phyloP scores from a whole-genome alignment of 352 stramenopile genomes.

The Achlya hypogyna region DNA sequence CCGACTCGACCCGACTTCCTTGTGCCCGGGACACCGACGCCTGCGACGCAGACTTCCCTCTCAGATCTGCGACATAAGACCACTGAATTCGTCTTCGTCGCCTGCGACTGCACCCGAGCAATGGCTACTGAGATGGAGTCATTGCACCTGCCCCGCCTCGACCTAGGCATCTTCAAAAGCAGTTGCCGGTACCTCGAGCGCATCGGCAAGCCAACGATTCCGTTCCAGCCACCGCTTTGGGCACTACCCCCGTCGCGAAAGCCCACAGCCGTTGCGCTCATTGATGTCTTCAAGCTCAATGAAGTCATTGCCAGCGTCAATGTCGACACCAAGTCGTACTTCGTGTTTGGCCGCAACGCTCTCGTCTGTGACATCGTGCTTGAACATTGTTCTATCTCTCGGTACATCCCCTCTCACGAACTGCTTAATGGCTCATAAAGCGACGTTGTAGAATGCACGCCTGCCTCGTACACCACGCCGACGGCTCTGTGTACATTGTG shows the following conservation, averaged over 20 bases:
- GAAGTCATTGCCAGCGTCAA: slow-evolving; percentile 70
- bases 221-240: slow-evolving; percentile 56
- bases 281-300: slow-evolving; percentile 79
- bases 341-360: slow-evolving; percentile 67
- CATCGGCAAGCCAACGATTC: slow-evolving; percentile 55
- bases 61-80: no score
- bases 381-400: slow-evolving; percentile 75
- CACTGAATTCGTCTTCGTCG: no score
- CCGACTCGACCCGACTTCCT: neutral
- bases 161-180: slow-evolving; percentile 38
- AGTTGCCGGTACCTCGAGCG: slow-evolving; percentile 41
- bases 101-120: neutral
- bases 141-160: slow-evolving; percentile 17
- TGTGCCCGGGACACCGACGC: neutral
- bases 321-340: slow-evolving; percentile 66
- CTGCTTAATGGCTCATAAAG: neutral
- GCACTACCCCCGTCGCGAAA: slow-evolving; percentile 29
- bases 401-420: slow-evolving; percentile 4
- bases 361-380: slow-evolving; percentile 71
- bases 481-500: slow-evolving; percentile 63
- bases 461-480: slow-evolving; percentile 59
- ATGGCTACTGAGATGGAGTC: slow-evolving; percentile 17
- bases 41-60: no score
- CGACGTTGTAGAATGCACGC: slow-evolving; percentile 48
- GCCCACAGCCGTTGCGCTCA: slow-evolving; percentile 43